These are phyloP conservation scores for Erythrophleum fordii DNA, from an alignment of 306 rosid genomes.

Conservation along the genomic window DNA sequence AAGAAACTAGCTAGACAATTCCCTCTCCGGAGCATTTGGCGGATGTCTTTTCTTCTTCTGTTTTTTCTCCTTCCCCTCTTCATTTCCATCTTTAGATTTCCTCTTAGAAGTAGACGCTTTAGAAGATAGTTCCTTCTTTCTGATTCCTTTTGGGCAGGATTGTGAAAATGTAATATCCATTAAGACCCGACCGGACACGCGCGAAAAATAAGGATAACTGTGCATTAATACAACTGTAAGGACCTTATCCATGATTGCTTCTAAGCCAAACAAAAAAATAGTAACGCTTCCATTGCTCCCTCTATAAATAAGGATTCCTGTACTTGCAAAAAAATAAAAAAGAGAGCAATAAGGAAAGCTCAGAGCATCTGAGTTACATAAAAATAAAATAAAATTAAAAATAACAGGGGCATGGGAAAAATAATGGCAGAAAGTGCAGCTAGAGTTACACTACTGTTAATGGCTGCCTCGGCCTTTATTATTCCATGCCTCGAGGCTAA, in stretches of 20 bases:
- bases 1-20: not conserved
- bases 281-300: not conserved
- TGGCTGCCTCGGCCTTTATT: conserved; percentile 44
- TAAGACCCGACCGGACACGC: not conserved
- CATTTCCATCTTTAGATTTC: not conserved
- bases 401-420: not conserved
- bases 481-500: conserved; percentile 56
- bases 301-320: not conserved
- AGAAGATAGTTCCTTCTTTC: not conserved
- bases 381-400: not conserved
- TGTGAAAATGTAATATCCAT: not conserved
- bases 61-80: not conserved
- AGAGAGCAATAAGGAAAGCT: not conserved
- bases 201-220: not conserved
- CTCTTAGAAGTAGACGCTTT: not conserved
- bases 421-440: conserved; percentile 35
- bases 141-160: not conserved
- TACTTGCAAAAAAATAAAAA: not conserved
- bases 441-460: conserved; percentile 33
- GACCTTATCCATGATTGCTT: not conserved
- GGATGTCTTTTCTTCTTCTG: not conserved
- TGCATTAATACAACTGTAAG: not conserved
- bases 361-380: not conserved
- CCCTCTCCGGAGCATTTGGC: not conserved
- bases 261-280: not conserved